Base-by-base conservation (phyloP, 179 eudicot species). In the Vitellaria paradoxa region DNA sequence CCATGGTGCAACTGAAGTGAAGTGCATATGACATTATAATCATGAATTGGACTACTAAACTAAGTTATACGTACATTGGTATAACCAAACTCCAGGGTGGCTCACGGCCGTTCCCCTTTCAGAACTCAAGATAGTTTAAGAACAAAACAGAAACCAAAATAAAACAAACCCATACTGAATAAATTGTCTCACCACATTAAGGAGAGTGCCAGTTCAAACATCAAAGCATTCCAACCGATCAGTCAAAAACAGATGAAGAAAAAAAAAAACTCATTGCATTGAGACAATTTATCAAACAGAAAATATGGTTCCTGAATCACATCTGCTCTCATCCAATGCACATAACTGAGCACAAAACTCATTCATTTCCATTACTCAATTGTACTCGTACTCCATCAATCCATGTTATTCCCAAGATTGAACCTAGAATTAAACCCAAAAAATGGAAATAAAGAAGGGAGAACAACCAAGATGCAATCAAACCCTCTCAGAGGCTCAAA, bases 401-500 rank as follows among this genome's bases (percentile, higher is more conserved):
- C 76, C 52, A 10, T 40, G 5, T 24, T 50, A 75, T 49, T 63
- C 9, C 50, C n/a, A 6, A 26, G 55, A 49, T 40, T 65, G n/a
- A 70, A 49, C 73, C 73, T n/a, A 5, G 42, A 50, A 50, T 11
- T 40, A 24, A 70, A 37, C 46, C 12, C 20, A 15, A 24, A 18
- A 72, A n/a, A 15, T 37, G 4, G 15, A 67, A 59, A 46, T 7
- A 63, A 23, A 75, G 12, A 50, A 64, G 15, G n/a, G 26, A 21
- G 13, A 24, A 24, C 5, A 3, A 13, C 37, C 15, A 55, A 23
- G 59, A 68, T 64, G 65, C 56, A 42, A 53, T 37, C 23, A 21
- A 55, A 69, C 57, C 42, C 53, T 46, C n/a, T 69, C 42, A 50
- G 6, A 0, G 37, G 15, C 56, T 88, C 80, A 94, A 24, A 93